Base-by-base conservation (phyloP, 2,329 filamentous ascomycete species). In the Hypoxylon sp. region DNA sequence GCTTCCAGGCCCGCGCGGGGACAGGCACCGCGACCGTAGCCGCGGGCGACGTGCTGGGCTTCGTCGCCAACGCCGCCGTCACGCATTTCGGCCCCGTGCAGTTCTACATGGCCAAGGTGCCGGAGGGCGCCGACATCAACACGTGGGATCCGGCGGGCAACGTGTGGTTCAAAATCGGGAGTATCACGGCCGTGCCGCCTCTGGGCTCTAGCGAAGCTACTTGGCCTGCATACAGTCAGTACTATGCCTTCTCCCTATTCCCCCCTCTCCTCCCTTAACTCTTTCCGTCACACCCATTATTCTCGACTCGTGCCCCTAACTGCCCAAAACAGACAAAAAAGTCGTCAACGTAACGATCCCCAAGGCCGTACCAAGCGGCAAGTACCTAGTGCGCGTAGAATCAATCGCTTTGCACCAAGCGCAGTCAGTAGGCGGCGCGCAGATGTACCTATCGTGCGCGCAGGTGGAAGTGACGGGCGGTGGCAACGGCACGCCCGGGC, bases 351-450 rank as follows among this genome's bases (percentile, higher is more conserved):
- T 82, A 61, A 77, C 74, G 11, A 75, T 80, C 52, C 79, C 79
- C 43, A 70, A 68, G 49, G 73, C 68, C 48, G 62, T 78, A 9
- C 78, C 78, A 1, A 74, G 71, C 59, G 79, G 79, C 19, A 75
- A 78, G 48, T 81, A 81, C 64, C 75, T 80, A 1, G 71, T 80
- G 23, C 75, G 79, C 43, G 75, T 79, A 4, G 78, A 80, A 60
- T 76, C 77, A 30, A 74, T 80, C 58, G 78, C 74, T 2, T 72
- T 80, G n/a, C 78, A 80, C 65, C 72, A 73, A 9, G 77, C 78
- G 3, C 74, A 78, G 32, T 60, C 43, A 5, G 71, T 74, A 4
- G 73, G 75, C 43, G 77, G 77, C 13, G 77, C 78, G 9, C 77
- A 79, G 73, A 76, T 79, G 46, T 79, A 77, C 63, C 69, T 78